Percentiles rank a stretch among this genome's conserved stretches.
These are phyloP conservation scores for Flaveria ramosissima DNA, from an alignment of 129 eudicot genomes.

Conservation along the genomic window DNA sequence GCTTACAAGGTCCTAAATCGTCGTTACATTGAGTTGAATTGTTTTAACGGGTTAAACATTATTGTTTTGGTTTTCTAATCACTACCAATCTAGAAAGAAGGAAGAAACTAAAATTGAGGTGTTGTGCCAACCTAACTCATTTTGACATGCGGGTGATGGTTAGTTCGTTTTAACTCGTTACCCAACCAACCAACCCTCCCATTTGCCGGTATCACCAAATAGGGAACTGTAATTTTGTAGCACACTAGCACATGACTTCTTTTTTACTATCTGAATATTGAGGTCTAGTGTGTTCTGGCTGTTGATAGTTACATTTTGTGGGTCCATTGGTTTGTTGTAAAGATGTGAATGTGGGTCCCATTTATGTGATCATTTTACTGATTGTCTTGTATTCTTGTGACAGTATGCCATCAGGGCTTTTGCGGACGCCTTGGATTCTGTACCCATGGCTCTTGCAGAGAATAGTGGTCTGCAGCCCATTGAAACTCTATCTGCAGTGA, in stretches of 20 bases:
- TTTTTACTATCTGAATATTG: background rate
- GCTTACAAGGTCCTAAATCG: too few relatives aligned
- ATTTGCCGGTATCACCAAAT: background rate
- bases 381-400: conserved; percentile 1
- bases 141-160: background rate
- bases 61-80: background rate
- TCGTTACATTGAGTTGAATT: background rate
- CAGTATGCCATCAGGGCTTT: conserved; percentile 99
- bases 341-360: conserved; percentile 18
- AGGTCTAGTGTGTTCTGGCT: background rate
- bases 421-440: conserved; percentile 94
- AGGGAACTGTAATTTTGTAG: too few relatives aligned
- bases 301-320: background rate
- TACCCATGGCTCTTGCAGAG: conserved; percentile 99
- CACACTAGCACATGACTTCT: too few relatives aligned
- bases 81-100: background rate
- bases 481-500: conserved; percentile 90
- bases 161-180: background rate
- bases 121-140: background rate
- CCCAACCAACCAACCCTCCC: too few relatives aligned
- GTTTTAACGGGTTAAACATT: background rate
- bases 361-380: background rate
- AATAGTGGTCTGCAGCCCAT: conserved; percentile 96
- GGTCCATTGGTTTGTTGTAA: background rate
- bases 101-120: background rate